A percentile compares a stretch with the other conserved stretches of the same genome.
Conservation (phyloP, 352 stramenopile genomes). For the Globisporangium alternatum region DNA sequence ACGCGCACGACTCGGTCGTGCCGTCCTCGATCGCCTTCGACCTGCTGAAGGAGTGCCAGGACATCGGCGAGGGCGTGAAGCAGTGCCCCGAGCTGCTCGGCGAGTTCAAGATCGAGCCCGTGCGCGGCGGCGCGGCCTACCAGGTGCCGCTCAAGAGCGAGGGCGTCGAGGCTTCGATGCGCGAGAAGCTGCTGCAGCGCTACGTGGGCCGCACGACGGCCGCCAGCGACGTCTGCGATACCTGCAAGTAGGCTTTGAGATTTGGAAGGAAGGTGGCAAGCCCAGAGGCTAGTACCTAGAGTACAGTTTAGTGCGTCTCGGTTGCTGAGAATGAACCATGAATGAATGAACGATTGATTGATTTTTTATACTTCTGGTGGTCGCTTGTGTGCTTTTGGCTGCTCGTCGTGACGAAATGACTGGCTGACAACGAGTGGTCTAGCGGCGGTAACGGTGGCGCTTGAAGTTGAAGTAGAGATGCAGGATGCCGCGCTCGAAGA, state of each 20-base stretch:
- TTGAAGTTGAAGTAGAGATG: constrained; percentile 99
- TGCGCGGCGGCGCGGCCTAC: constrained; percentile 89
- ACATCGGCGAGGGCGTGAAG: constrained; percentile 93
- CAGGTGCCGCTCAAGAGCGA: constrained; percentile 92
- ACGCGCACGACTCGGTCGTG: constrained; percentile 93
- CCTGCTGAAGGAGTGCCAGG: constrained; percentile 93
- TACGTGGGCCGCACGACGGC: constrained; percentile 31
- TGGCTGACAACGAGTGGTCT: constrained; percentile 12
- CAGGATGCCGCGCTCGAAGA: constrained; percentile 98
- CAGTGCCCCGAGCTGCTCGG: constrained; percentile 92
- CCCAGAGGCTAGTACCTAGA: background rate
- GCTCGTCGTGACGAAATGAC: background rate
- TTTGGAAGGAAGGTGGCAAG: background rate
- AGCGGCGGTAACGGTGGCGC: constrained; percentile 96
- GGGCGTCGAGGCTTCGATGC: constrained; percentile 67
- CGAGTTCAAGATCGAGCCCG: constrained; percentile 91
- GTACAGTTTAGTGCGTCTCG: background rate
- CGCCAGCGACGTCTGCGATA: constrained; percentile 16
- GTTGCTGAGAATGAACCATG: background rate
- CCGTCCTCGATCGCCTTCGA: constrained; percentile 89
- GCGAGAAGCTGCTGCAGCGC: constrained; percentile 58
- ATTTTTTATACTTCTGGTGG: background rate
- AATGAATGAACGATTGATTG: constrained; percentile 5
- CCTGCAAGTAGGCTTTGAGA: constrained; percentile 16
- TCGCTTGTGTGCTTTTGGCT: background rate